Base-by-base conservation (phyloP, 495 filamentous ascomycete genomes). In the Oidiodendron maius region DNA sequence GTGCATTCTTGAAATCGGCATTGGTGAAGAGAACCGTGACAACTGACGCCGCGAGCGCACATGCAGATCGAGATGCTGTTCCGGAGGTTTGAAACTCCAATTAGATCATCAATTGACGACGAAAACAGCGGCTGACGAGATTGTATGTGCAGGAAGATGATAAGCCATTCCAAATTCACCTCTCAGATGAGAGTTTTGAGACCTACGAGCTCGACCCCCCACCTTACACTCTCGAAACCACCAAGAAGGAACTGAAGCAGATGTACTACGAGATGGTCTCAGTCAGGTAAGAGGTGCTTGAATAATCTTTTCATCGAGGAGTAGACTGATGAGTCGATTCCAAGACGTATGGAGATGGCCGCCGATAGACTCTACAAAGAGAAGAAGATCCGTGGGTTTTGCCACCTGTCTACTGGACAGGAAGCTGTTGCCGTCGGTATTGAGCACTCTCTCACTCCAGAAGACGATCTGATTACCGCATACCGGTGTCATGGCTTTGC, bases 331-430 rank as follows among this genome's bases (percentile, higher is more conserved):
- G 37, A 12, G 26, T 38, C 6, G 35, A 10, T 36, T 3, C 24
- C 46, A 46, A 96, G 93, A 66, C 94, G 94, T 62, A 95, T 98
- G 93, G 93, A 98, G 67, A 95, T 97, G 93, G 91, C 90, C 55
- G 88, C 91, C 71, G 91, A 97, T 62, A 80, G 89, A 61, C 77
- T 97, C 47, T 97, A 97, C 83, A 97, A 97, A 72, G 89, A 96
- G 77, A 97, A 97, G 82, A 95, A 96, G 79, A 96, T 97, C 64
- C 86, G 91, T 51, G 91, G 91, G 72, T 97, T 97, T 87, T 97
- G 91, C 74, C 93, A 98, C 75, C 71, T 98, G 67, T 98, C 93
- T 32, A 93, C 86, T 35, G 93, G 93, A 51, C 93, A 98, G 75
- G 93, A 98, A 76, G 93, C 93, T 48, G 94, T 98, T 50, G 89